Evolutionary conservation across 2,329 filamentous ascomycete species (phyloP).

Genomic region (Botrytis elliptica): DNA sequence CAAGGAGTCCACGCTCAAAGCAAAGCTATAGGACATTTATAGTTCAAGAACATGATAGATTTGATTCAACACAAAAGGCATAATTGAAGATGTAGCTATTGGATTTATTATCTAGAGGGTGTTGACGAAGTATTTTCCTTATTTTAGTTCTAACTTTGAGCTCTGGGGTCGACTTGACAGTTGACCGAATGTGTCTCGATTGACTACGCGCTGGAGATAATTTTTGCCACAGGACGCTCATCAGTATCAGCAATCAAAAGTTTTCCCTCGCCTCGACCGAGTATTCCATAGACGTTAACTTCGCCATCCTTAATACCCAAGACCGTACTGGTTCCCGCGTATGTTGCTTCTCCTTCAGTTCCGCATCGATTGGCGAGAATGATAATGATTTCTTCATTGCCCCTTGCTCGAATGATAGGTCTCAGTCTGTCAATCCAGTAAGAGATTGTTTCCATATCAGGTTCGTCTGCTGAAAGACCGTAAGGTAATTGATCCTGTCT

Average conservation of each 20-base stretch:
- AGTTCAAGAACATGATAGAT: too few species aligned
- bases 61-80: too few species aligned
- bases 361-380: slow-evolving; percentile 72
- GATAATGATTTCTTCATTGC: slow-evolving; percentile 60
- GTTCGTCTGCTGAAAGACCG: slow-evolving; percentile 52
- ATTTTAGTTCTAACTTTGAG: too few species aligned
- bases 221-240: slow-evolving; percentile 25
- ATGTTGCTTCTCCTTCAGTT: slow-evolving; percentile 62
- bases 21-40: too few species aligned
- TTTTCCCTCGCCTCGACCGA: slow-evolving; percentile 69
- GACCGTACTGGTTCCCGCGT: slow-evolving; percentile 73
- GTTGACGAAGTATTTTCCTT: too few species aligned
- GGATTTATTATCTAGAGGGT: too few species aligned
- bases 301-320: slow-evolving; percentile 64
- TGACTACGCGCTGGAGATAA: too few species aligned
- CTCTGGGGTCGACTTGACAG: too few species aligned
- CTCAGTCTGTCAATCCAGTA: slow-evolving; percentile 75
- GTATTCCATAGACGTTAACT: slow-evolving; percentile 65
- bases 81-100: too few species aligned
- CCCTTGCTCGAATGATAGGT: slow-evolving; percentile 56
- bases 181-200: too few species aligned
- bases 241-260: slow-evolving; percentile 64
- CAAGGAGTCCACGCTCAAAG: too few species aligned
- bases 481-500: slow-evolving; percentile 49
- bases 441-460: slow-evolving; percentile 69